Evolutionary conservation across 2,329 filamentous ascomycete genomes (phyloP), one percentile per base, ranked within the genome.

Genomic region (Aspergillus sp.): DNA sequence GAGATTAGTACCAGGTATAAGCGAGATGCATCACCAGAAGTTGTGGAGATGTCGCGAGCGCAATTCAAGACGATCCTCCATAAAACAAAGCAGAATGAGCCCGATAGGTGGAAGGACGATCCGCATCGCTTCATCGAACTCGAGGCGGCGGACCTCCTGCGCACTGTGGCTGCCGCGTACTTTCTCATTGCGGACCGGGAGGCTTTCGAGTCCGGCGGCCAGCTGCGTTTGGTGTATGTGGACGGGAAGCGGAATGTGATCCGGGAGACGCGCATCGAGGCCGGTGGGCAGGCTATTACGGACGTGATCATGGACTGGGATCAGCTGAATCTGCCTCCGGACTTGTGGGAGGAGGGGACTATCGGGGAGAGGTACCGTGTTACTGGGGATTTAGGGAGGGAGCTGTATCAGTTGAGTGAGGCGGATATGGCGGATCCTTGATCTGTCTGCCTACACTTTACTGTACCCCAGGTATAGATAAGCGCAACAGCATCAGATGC

Each of bases 311-410:
- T 47, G 31, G 32, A 29, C 31, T 47, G 45, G 31, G 31, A 34
- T 47, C 25, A 47, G 32, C 19, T 47, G 32, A 47, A 29, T 25
- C 25, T 34, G 4, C 45, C 31, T 6, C 31, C 19, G 31, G 45
- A 38, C 11, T 20, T 47, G 36, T 40, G 36, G 19, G 45, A 47
- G 19, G 45, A 47, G 14, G 43, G 53, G n/a, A 38, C 36, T 19
- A 50, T 44, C 38, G 47, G 47, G 23, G 49, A 54, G 25, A 48
- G 46, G 32, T 58, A 73, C 48, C 47, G 51, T n/a, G 42, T 47
- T 41, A 38, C 36, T 32, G 51, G 51, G 42, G 51, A 53, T 40
- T 46, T 53, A 34, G 42, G 47, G 19, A 47, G 43, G 36, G 42
- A 45, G 19, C 36, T 53, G 23, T 53, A 53, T 40, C 47, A 53